phyloP scores from a whole-genome alignment of 371 early-diverging fungal genomes.

The Conidiobolus incongruus region DNA sequence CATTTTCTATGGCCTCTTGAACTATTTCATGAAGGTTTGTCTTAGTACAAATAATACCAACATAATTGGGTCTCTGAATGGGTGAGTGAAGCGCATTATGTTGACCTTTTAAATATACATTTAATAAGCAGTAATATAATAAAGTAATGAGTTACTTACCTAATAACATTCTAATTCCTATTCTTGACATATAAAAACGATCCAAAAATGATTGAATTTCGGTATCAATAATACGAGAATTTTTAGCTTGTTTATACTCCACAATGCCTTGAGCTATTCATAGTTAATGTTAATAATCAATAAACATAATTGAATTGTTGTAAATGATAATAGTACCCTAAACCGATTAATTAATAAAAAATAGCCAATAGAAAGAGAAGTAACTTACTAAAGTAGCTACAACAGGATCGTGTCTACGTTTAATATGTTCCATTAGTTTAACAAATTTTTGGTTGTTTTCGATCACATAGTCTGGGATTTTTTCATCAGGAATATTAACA shows the following conservation, averaged over 20 bases:
- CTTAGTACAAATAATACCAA: conserved; percentile 86
- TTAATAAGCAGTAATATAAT: background rate
- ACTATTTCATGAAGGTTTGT: conserved; percentile 59
- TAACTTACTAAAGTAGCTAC: conserved; percentile 51
- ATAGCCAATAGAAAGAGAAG: background rate
- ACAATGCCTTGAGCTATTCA: conserved; percentile 67
- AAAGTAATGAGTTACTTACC: conserved; percentile 18
- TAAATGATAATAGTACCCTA: background rate
- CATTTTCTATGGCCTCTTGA: conserved; percentile 78
- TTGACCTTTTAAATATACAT: conserved; percentile 21
- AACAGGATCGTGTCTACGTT: conserved; percentile 82
- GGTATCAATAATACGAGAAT: conserved; percentile 33
- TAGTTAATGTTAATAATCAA: background rate
- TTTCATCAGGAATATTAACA: conserved; percentile 24
- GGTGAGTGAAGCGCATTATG: conserved; percentile 46
- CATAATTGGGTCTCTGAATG: conserved; percentile 43
- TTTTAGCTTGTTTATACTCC: conserved; percentile 63
- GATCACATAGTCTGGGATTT: conserved; percentile 42
- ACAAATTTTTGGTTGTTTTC: conserved; percentile 67
- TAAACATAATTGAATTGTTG: background rate
- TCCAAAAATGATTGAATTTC: conserved; percentile 83
- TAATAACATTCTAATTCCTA: conserved; percentile 92
- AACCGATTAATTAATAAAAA: background rate
- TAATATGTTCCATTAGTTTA: conserved; percentile 67
- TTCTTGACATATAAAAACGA: conserved; percentile 93